Base-by-base conservation (phyloP, 352 stramenopile species). In the Globisporangium paroecandrum region DNA sequence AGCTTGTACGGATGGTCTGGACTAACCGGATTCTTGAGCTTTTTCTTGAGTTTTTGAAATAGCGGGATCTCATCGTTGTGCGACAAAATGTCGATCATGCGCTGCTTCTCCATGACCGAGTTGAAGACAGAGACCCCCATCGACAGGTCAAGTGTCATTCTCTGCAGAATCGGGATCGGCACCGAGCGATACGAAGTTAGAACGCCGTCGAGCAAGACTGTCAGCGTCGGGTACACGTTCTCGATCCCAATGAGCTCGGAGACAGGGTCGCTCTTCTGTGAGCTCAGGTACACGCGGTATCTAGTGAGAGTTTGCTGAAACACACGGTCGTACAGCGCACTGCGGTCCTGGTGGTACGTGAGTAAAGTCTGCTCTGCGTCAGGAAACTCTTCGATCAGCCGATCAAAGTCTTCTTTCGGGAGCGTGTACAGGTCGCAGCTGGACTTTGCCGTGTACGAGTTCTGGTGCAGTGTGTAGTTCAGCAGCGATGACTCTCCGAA, bases 121-220 rank as follows among this genome's bases (percentile, higher is more conserved):
- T 92, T 92, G 63, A 92, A 92, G 1, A 92, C 84, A 0, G 84
- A 92, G 22, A 92, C 73, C 1, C 84, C 84, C 84, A 92, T 90
- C 13, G 82, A 90, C 3, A 92, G 65, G 32, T 92, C 82, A 20
- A 92, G 74, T 4, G 85, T 87, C 49, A 92, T 81, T 13, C 74
- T 77, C 55, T 88, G 73, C 13, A 92, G 65, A 32, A 92, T 77
- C 18, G 73, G 62, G 1, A 90, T 74, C 5, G 84, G 84, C n/a
- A 92, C 65, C 0, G 80, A 82, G 0, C 81, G 79, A 71, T 92
- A 92, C 7, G 79, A 89, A 56, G 71, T 72, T 12, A 92, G 62
- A 4, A 78, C 76, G 22, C 82, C 82, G 27, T 92, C 84, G 2
- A 92, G 68, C 8, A 92, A 55, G 2, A 92, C 79, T 0, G 79